Base-by-base conservation (phyloP, 805 yeast genomes). In the Candida boidinii region DNA sequence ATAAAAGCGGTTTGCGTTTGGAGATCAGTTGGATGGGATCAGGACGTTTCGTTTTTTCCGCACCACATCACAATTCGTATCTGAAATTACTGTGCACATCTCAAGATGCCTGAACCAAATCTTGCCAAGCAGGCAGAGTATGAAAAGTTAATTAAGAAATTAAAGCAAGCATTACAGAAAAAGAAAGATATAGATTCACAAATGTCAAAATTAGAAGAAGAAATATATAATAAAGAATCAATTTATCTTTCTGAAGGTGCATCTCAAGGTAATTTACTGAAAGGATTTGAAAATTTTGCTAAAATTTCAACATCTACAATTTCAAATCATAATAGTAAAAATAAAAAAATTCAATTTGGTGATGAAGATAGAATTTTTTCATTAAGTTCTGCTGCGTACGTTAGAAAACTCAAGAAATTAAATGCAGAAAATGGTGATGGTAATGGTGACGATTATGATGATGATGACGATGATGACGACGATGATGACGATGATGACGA, bases 291-390 rank as follows among this genome's bases (percentile, higher is more conserved):
- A 30, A 80, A 75, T 45, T 81, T 83, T 48, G 66, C 79, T 30
- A 82, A 80, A 43, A 36, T 36, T 22, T 39, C 47, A 1, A 28
- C 42, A 13, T 56, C 61, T 17, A 48, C 58, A 3, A 27, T 48
- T 1, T 46, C 66, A n/a, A 51, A 48, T 35, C 36, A 33, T 25
- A 17, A 23, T 4, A 31, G 23, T n/a, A 41, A 49, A 20, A 64
- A 62, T 56, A 66, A 69, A 49, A 64, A 74, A 56, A 60, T 70
- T 38, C 51, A 66, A 32, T 70, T 71, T 58, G 63, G 76, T 0
- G 90, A 83, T 40, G 82, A 79, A 23, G 96, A 86, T 47, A 73
- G 94, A 30, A 72, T 86, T 4, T 86, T 86, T 56, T 78, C 88
- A 23, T 59, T 82, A 50, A 78, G 90, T 39, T 76, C 87, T 7